Evolutionary conservation across 768 basidiomycete species (phyloP), one percentile per base, ranked within the genome.

Genomic region (Kondoa subrosea): DNA sequence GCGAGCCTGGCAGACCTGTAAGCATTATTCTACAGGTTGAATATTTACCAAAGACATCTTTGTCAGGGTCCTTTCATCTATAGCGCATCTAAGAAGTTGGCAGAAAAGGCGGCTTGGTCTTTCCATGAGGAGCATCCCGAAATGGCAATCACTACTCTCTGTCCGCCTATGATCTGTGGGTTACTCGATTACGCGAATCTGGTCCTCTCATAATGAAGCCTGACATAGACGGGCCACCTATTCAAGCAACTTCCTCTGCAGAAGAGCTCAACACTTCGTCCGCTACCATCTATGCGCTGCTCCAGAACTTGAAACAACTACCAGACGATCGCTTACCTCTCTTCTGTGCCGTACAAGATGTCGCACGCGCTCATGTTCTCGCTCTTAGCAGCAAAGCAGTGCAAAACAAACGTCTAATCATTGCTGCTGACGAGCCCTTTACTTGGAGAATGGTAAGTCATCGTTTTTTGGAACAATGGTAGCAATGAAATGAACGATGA

Each of bases 111-210:
- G 0, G 74, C 74, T 1, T 70, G 67, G 64, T 57, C 71, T 1
- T 75, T 69, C 63, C 68, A 34, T 15, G 57, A 59, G 4, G 34
- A 66, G 30, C 29, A 69, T 34, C 67, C 71, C 21, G 59, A 67
- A 25, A 66, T 73, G 32, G 66, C 61, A 14, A 50, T 63, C 12
- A 67, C 66, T 16, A 67, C 66, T 2, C 15, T 74, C 3, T 70
- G 70, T 66, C 73, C 73, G 25, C 73, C 73, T 21, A 74, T 74
- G 73, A 73, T 74, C 67, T 74, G 73, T 56, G 72, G n/a, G n/a
- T n/a, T n/a, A n/a, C n/a, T n/a, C n/a, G n/a, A n/a, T n/a, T n/a
- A n/a, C n/a, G n/a, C n/a, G n/a, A n/a, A n/a, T n/a, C n/a, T n/a
- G n/a, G n/a, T n/a, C n/a, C n/a, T n/a, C n/a, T n/a, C n/a, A n/a